Percentiles rank a stretch among this genome's conserved stretches.
Evolutionary conservation across 2,329 filamentous ascomycete genomes (phyloP).

Genomic region (Elsinoe arachidis): DNA sequence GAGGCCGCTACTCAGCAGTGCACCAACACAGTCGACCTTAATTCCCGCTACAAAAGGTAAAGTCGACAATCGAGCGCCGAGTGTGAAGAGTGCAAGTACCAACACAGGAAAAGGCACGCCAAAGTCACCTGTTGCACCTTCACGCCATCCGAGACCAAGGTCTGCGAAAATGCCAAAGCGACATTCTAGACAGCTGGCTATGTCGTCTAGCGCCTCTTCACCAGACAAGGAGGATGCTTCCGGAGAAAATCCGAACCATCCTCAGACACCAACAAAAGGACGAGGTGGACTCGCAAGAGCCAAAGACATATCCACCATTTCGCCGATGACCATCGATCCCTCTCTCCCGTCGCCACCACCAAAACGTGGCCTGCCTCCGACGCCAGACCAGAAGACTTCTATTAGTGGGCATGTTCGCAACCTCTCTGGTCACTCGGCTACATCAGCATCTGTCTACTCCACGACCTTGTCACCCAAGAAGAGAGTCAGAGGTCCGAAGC

Average conservation of each 20-base stretch:
- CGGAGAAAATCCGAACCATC: too few species aligned
- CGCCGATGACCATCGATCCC: slow-evolving; percentile 2
- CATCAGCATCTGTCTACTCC: not conserved
- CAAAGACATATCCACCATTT: slow-evolving; percentile 1
- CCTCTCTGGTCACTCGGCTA: not conserved
- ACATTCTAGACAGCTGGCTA: not conserved
- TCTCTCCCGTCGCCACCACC: slow-evolving; percentile 28
- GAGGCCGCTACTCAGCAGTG: not conserved
- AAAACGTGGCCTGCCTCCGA: slow-evolving; percentile 26
- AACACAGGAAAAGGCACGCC: not conserved
- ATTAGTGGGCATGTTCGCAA: not conserved
- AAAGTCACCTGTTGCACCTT: not conserved
- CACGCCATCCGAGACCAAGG: slow-evolving; percentile 2
- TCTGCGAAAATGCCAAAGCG: slow-evolving; percentile 11
- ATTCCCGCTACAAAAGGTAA: not conserved
- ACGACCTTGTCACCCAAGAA: not conserved
- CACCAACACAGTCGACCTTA: not conserved
- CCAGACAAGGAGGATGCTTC: slow-evolving; percentile 3
- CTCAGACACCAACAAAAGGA: not conserved
- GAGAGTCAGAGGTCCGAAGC: slow-evolving; percentile 3
- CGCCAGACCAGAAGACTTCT: slow-evolving; percentile 17
- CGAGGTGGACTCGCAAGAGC: not conserved
- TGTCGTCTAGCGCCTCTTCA: slow-evolving; percentile 7
- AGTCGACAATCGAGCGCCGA: not conserved
- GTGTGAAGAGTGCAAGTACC: not conserved